Base-by-base conservation (phyloP, 768 basidiomycete species). In the Rhodotorula kratochvilovae region DNA sequence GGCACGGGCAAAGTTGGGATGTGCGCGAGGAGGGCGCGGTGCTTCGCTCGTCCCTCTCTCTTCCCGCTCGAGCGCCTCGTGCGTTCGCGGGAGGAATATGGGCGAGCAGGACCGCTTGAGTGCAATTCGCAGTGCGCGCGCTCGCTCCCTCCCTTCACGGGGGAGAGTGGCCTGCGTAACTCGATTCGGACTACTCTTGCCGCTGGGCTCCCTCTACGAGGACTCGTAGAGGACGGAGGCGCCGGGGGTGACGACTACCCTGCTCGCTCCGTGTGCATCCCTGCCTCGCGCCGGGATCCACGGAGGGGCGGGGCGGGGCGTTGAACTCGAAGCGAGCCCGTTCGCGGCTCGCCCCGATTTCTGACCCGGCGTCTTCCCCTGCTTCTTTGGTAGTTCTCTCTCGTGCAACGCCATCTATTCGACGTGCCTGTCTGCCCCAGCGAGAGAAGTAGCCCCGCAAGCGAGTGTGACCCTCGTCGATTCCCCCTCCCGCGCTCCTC, bases 141-240 rank as follows among this genome's bases (percentile, higher is more conserved):
- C n/a, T 31, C 33, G 17, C 35, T 39, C 39, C 13, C 39, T 39
- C 39, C 39, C 39, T 39, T 13, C 39, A 13, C 8, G 39, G 39
- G 39, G 39, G 39, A 39, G 39, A 39, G 39, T 5, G 13, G 46
- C 31, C 8, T 43, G 23, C 42, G 27, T 46, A 68, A 57, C 67
- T 61, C 67, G 59, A 68, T 68, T 68, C 67, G 58, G 67, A 68
- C 67, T 68, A 68, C 67, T 68, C 67, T 68, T 61, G 50, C 21
- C 36, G 29, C 51, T 67, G 50, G 58, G 51, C 27, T 31, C 23
- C 5, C 54, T 35, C 43, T 35, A 6, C 8, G 13, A 13, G 39
- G 39, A 39, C 29, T 10, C 21, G n/a, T 25, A 27, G 51, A 19
- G 39, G 61, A 39, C 42, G 13, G 39, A 39, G 39, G 39, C n/a